Conservation (phyloP, 805 yeast species). For the Starmerella bombi region DNA sequence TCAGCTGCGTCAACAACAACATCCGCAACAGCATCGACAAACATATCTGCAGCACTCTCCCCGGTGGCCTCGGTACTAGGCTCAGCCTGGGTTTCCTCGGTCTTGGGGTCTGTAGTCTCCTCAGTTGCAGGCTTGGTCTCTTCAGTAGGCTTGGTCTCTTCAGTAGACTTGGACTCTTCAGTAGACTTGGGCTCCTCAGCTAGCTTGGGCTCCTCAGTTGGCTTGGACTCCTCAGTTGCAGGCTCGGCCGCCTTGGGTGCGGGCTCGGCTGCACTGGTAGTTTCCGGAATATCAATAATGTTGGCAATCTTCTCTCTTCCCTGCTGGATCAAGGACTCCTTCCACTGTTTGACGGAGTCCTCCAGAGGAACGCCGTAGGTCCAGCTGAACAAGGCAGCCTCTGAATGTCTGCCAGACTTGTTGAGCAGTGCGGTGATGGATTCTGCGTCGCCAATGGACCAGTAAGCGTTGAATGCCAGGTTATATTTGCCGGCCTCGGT, state of each 20-base stretch:
- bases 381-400: slow-evolving; percentile 68
- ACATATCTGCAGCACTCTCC: too few species aligned
- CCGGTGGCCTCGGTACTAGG: too few species aligned
- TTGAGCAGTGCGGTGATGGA: slow-evolving; percentile 53
- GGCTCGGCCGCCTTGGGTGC: neutral
- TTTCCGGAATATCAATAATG: slow-evolving; percentile 33
- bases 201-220: too few species aligned
- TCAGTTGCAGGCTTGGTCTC: neutral
- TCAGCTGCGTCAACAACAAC: slow-evolving; percentile 3
- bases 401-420: slow-evolving; percentile 58
- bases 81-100: too few species aligned
- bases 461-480: slow-evolving; percentile 79
- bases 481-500: slow-evolving; percentile 68
- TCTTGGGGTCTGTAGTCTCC: neutral
- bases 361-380: slow-evolving; percentile 48
- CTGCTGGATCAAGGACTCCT: slow-evolving; percentile 36
- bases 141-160: slow-evolving; percentile 2
- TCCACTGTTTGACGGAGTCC: slow-evolving; percentile 55
- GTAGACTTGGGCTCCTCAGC: slow-evolving; percentile 14
- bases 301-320: slow-evolving; percentile 50
- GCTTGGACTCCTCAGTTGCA: slow-evolving; percentile 1
- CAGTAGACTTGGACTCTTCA: too few species aligned
- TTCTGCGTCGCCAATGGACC: slow-evolving; percentile 65
- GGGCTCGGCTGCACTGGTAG: too few species aligned
- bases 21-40: too few species aligned